Conservation (phyloP, 2,329 filamentous ascomycete genomes). For the Sporothrix phasma region DNA sequence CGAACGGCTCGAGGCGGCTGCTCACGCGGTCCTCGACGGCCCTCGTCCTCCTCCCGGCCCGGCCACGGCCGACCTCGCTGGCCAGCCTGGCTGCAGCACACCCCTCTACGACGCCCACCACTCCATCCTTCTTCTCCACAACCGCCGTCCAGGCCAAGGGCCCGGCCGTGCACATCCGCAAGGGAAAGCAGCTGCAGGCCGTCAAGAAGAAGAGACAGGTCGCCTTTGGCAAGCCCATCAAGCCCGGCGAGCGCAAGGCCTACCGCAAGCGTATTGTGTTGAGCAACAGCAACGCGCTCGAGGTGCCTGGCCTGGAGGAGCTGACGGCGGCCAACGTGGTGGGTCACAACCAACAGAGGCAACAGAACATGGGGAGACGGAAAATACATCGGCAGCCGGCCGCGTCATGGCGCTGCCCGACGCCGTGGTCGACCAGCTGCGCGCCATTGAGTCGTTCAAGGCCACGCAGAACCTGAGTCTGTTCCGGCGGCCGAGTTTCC, state of each 20-base stretch:
- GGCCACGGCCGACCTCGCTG: constrained; percentile 3
- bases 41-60: constrained; percentile 6
- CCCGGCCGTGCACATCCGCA: constrained; percentile 20
- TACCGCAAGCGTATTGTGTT: constrained; percentile 81
- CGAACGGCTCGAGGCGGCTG: constrained; percentile 16
- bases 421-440: constrained; percentile 64
- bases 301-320: constrained; percentile 57
- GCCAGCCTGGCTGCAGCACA: neutral
- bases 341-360: neutral
- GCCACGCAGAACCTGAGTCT: constrained; percentile 76
- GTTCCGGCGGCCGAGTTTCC: constrained; percentile 69
- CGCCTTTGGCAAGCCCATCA: constrained; percentile 45
- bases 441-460: constrained; percentile 85
- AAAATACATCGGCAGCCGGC: constrained; percentile 35
- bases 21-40: constrained; percentile 11
- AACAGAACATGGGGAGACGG: too few species aligned
- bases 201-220: constrained; percentile 21
- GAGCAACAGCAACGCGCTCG: constrained; percentile 86
- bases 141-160: constrained; percentile 11
- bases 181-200: constrained; percentile 34
- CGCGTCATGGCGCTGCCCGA: constrained; percentile 61
- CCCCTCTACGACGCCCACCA: neutral
- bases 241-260: constrained; percentile 74
- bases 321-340: constrained; percentile 40
- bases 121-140: constrained; percentile 29